phyloP scores from a whole-genome alignment of 345 rosid species.

The Rhodamnia rubescens region DNA sequence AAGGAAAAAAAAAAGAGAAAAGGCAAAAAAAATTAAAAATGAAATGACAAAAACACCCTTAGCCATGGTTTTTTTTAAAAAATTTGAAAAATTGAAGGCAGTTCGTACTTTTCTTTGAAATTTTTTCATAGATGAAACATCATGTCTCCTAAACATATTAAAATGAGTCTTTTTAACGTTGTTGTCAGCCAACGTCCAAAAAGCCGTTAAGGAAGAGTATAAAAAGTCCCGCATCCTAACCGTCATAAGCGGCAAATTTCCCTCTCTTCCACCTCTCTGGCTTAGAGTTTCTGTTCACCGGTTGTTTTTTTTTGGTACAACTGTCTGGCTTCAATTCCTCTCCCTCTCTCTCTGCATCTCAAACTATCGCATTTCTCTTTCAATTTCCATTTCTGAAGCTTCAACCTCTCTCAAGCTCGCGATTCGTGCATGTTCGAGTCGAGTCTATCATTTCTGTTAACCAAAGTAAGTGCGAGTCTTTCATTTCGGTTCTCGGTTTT shows the following conservation, averaged over 20 bases:
- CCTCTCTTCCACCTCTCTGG: slow-evolving; percentile 10
- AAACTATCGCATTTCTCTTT: neutral
- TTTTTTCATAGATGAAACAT: no score
- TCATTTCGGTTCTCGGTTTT: neutral
- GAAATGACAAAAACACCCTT: no score
- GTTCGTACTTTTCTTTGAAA: no score
- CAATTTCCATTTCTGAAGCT: neutral
- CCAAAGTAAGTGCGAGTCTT: rapidly evolving
- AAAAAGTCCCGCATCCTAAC: neutral
- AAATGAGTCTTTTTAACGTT: neutral
- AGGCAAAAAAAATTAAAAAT: no score
- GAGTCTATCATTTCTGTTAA: neutral
- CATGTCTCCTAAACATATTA: neutral
- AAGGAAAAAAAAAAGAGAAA: no score
- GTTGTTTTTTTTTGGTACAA: neutral
- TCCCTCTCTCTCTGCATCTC: neutral
- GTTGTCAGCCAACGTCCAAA: neutral
- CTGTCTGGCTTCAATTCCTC: neutral
- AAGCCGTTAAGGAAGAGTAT: neutral
- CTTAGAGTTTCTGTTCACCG: neutral
- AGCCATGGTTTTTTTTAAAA: no score
- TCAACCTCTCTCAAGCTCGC: neutral
- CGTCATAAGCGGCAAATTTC: slow-evolving; percentile 18
- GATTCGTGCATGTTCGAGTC: neutral
- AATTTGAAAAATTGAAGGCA: no score